Conservation (phyloP, 2,329 filamentous ascomycete species). For the Diaporthe vexans region DNA sequence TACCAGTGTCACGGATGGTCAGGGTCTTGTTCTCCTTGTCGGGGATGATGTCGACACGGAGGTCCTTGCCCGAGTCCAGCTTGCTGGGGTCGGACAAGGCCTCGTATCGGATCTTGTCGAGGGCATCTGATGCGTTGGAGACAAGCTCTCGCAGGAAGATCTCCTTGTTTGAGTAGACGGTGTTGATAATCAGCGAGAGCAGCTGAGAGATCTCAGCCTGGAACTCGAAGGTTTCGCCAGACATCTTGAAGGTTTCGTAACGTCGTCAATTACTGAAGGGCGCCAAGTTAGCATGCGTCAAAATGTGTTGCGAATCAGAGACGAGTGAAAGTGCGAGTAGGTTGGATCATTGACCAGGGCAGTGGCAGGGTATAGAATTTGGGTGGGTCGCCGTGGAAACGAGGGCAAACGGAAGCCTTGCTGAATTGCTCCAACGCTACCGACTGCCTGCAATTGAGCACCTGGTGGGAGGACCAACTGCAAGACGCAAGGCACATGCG, state of each 20-base stretch:
- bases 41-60: constrained; percentile 98
- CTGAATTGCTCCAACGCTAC: neutral
- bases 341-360: neutral
- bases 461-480: neutral
- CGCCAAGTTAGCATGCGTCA: neutral
- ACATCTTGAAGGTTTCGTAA: constrained; percentile 71
- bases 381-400: constrained; percentile 32
- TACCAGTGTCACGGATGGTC: constrained; percentile 97
- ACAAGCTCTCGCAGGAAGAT: constrained; percentile 99
- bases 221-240: constrained; percentile 97
- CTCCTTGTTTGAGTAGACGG: constrained; percentile 99
- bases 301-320: neutral
- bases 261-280: constrained; percentile 37
- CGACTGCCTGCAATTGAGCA: too few species aligned
- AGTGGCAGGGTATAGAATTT: neutral
- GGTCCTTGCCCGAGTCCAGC: constrained; percentile 97
- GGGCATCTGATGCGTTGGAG: constrained; percentile 98
- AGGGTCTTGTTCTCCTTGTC: constrained; percentile 98
- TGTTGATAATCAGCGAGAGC: constrained; percentile 99
- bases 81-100: constrained; percentile 96
- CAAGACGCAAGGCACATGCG: neutral
- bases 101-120: constrained; percentile 99
- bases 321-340: too few species aligned
- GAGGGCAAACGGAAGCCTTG: constrained; percentile 34
- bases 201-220: constrained; percentile 99